Base-by-base conservation (phyloP, 495 filamentous ascomycete genomes). In the Trichoderma reesei region DNA sequence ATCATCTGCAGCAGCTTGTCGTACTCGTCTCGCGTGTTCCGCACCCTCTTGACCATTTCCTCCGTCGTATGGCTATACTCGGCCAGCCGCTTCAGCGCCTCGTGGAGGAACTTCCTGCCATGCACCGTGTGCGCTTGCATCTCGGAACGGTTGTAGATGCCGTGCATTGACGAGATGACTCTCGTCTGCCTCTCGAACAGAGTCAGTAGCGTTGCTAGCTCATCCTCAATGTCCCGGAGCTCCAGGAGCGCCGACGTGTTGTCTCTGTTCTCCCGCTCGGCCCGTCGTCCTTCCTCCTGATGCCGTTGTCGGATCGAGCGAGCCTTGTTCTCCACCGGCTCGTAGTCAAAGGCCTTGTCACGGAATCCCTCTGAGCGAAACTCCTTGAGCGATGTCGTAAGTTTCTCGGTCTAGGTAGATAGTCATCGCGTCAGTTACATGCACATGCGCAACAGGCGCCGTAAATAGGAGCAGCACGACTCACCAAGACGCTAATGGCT, bases 1-100 rank as follows among this genome's bases (percentile, higher is more conserved):
- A 85, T 85, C 72, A 89, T 83, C 70, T 88, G 84, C 9, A 88
- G 79, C 11, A 88, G 78, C 41, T 86, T 86, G 65, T 87, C 83
- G 63, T 85, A 87, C n/a, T 81, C 78, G 44, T 76, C 78, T 63
- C 78, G 71, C 1, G 75, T 80, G 4, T 70, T 74, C 13, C 78
- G 72, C 0, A 80, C 74, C 59, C 83, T 77, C 33, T 80, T 74
- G 36, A 83, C 73, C 86, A 88, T 87, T 26, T 85, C 83, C 1
- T 70, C 68, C n/a, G 84, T 75, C 59, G 83, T 79, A 33, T 76
- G 76, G 42, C 79, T 78, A 69, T 86, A 87, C 34, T 85, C 84
- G 5, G 78, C 76, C 34, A 88, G 68, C 36, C 80, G 78, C 37
- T 71, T 70, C 48, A 83, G 73, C 0, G 84, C 80, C 36, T 82